These are phyloP conservation scores for Lactuca sativa DNA, from an alignment of 129 eudicot species.

Conservation along the genomic window DNA sequence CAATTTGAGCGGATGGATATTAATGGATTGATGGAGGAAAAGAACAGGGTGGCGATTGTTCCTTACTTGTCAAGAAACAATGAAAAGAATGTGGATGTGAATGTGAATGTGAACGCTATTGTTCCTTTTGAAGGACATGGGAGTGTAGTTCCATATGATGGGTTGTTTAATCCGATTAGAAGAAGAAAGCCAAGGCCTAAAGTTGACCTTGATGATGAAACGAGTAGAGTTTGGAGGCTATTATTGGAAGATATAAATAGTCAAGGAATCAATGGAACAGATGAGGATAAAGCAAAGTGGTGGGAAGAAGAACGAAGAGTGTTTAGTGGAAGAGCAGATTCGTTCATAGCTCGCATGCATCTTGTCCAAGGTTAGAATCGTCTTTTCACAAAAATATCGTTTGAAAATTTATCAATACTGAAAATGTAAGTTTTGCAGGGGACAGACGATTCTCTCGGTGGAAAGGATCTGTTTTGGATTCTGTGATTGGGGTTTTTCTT, in stretches of 20 bases:
- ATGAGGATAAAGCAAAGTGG: conserved; percentile 86
- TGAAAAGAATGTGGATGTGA: conserved; percentile 30
- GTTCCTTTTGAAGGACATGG: conserved; percentile 61
- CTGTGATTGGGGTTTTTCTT: conserved; percentile 95
- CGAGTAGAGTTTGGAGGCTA: conserved; percentile 89
- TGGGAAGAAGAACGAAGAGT: conserved; percentile 96
- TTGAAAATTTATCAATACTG: neutral
- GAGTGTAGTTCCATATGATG: conserved; percentile 61
- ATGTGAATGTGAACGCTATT: conserved; percentile 35
- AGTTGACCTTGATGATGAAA: conserved; percentile 97
- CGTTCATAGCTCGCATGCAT: conserved; percentile 98
- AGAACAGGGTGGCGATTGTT: conserved; percentile 37
- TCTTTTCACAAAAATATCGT: neutral
- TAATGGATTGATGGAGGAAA: conserved; percentile 25
- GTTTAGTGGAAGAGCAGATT: conserved; percentile 78
- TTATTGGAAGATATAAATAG: conserved; percentile 81
- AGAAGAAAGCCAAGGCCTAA: conserved; percentile 71
- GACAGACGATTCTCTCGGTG: conserved; percentile 96
- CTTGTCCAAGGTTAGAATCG: conserved; percentile 74
- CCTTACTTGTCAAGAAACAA: conserved; percentile 29
- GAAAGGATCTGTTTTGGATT: conserved; percentile 98
- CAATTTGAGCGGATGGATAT: conserved; percentile 49
- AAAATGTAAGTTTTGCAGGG: conserved; percentile 49
- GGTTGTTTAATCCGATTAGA: conserved; percentile 48
- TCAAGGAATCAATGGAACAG: conserved; percentile 86